phyloP scores from a whole-genome alignment of 805 yeast species.

The Ogataea degrootiae region DNA sequence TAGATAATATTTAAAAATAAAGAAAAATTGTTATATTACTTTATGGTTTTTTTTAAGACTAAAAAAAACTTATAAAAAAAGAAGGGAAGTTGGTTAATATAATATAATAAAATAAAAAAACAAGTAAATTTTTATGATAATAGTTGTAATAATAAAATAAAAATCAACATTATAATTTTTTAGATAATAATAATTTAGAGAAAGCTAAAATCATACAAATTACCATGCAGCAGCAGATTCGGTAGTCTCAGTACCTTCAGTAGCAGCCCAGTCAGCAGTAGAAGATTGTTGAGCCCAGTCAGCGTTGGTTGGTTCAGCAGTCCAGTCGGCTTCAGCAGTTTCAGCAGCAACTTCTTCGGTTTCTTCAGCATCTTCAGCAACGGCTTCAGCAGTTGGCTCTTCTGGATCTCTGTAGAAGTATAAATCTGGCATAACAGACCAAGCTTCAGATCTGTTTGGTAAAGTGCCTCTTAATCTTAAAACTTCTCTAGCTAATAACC shows the following conservation, averaged over 20 bases:
- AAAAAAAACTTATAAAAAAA: neutral
- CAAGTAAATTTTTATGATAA: neutral
- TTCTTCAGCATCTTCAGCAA: constrained; percentile 60
- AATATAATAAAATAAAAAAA: neutral
- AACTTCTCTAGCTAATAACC: constrained; percentile 98
- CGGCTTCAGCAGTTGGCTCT: constrained; percentile 83
- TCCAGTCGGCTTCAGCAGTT: constrained; percentile 56
- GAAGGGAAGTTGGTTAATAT: neutral
- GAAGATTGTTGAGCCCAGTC: constrained; percentile 70
- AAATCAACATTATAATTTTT: constrained; percentile 1
- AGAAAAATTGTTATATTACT: neutral
- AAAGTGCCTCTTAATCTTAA: constrained; percentile 97
- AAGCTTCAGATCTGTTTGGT: constrained; percentile 92
- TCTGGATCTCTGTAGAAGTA: constrained; percentile 99
- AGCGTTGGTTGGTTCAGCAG: constrained; percentile 57
- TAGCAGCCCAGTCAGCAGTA: constrained; percentile 50
- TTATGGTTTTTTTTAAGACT: neutral
- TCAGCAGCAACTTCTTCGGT: constrained; percentile 60
- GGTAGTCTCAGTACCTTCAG: constrained; percentile 59
- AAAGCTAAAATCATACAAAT: constrained; percentile 15
- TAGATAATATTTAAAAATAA: neutral
- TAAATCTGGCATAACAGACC: constrained; percentile 99
- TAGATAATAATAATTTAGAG: constrained; percentile 2
- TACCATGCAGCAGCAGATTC: constrained; percentile 36
- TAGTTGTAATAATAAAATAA: neutral